Evolutionary conservation across 2,329 filamentous ascomycete species (phyloP), one percentile per base, ranked within the genome.

Genomic region (Ophidiomyces ophidiicola): DNA sequence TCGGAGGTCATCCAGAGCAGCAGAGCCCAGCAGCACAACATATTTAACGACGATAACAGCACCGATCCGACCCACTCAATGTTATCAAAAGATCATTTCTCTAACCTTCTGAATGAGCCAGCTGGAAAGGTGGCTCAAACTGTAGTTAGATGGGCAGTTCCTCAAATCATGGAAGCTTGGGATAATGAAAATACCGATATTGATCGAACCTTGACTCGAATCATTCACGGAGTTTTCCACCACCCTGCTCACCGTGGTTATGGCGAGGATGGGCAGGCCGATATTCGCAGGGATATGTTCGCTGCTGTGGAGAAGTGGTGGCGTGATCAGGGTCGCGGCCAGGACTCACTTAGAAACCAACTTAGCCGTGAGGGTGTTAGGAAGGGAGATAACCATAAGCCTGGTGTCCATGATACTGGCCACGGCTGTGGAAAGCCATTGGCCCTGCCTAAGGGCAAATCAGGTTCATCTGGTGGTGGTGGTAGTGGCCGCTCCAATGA

Each of bases 81-180:
- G 87, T 68, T 94, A 37, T 86, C 85, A 43, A 94, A 94, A 66
- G 87, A 94, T 53, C 87, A 94, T 62, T 94, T 94, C 60, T 82
- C 80, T 47, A 92, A 92, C 54, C 68, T 87, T 21, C 71, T 94
- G 44, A 94, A 94, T 57, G 86, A 94, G 56, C 74, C 86, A 30
- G 87, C 85, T 32, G 87, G 87, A 41, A 80, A 80, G 52, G 75
- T 86, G 44, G 85, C 87, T 18, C 82, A 80, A 46, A 74, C 78
- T 51, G 76, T 87, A 33, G 67, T 94, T 30, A 74, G 73, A 42
- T 94, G 86, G 84, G 80, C 80, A 15, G 84, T 94, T 10, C 88
- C 88, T 6, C 85, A 93, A 58, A 66, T 94, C 45, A 90, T 94
- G 66, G 67, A 82, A 24, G 82, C 80, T 51, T 92, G 87, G 76